Base-by-base conservation (phyloP, 2,329 filamentous ascomycete genomes). In the Elsinoe fawcettii region DNA sequence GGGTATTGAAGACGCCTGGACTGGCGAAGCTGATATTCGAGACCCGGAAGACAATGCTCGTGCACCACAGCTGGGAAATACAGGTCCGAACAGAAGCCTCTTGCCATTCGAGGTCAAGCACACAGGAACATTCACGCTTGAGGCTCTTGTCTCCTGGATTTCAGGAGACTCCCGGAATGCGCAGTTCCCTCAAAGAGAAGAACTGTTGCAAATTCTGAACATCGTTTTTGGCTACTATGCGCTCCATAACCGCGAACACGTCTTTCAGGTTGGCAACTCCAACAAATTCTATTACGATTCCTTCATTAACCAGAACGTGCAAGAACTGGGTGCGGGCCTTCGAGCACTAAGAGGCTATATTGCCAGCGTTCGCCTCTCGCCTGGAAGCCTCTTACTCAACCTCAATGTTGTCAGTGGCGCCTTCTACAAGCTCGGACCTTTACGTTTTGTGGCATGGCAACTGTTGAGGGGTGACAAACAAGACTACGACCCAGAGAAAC, bases 291-390 rank as follows among this genome's bases (percentile, higher is more conserved):
- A 78, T 61, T 64, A 77, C 41, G 57, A 67, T 11, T 66, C 62
- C 0, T 62, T 66, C 43, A 65, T 63, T 2, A 61, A 63, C 3
- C 59, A 63, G 5, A 71, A 78, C 49, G 61, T 57, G 0, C 64
- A 65, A 2, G 64, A 73, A 27, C 72, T 86, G 1, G 75, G 74
- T 2, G 71, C 66, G 9, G 81, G 81, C 1, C 70, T 86, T 0
- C 72, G 79, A 49, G 81, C 81, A 0, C 66, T 83, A 3, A 75
- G 82, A 41, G 84, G 84, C 0, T 86, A 80, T 67, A 85, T 80
- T 64, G 73, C 81, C 9, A 85, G 81, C 63, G 78, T 83, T 27
- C 79, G 84, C 4, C 76, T 80, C 1, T 77, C 80, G 2, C 79
- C 80, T 12, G 76, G 75, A 37, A 75, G 82, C 2, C 70, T 86